Conservation (phyloP, 352 stramenopile genomes). For the Aphanomyces astaci region DNA sequence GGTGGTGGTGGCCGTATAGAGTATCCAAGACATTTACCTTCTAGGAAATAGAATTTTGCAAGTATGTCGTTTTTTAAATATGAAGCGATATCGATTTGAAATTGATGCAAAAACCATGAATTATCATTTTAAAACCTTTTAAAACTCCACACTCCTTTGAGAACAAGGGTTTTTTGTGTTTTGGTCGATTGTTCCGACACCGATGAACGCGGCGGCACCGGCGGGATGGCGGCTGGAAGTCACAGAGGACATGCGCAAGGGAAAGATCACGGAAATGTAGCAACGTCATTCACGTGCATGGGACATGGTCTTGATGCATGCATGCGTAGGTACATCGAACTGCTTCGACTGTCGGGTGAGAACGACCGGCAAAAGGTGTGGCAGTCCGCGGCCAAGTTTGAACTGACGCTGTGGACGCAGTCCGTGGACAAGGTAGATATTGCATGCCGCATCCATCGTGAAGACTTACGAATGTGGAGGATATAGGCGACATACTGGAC, state of each 20-base stretch:
- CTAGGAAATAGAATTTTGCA: too few relatives aligned
- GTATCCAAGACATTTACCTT: too few relatives aligned
- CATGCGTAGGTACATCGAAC: constrained; percentile 62
- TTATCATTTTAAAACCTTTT: too few relatives aligned
- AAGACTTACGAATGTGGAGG: too few relatives aligned
- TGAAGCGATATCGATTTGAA: too few relatives aligned
- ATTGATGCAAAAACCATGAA: too few relatives aligned
- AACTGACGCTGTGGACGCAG: constrained; percentile 72
- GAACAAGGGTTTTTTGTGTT: too few relatives aligned
- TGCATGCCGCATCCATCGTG: too few relatives aligned
- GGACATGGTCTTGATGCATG: background rate
- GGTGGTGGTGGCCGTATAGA: too few relatives aligned
- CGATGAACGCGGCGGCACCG: constrained; percentile 1
- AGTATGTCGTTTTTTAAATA: background rate
- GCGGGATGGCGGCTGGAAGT: constrained; percentile 71
- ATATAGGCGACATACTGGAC: constrained; percentile 72
- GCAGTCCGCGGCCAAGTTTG: constrained; percentile 77
- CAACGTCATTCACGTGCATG: constrained; percentile 16
- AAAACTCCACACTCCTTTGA: too few relatives aligned
- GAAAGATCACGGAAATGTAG: constrained; percentile 85
- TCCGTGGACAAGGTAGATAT: constrained; percentile 19
- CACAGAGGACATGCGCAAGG: constrained; percentile 70
- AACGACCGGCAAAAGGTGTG: constrained; percentile 81
- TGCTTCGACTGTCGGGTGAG: constrained; percentile 72
- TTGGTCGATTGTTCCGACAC: too few relatives aligned